Base-by-base conservation (phyloP, 306 rosid species). In the Casuarina cunninghamiana region DNA sequence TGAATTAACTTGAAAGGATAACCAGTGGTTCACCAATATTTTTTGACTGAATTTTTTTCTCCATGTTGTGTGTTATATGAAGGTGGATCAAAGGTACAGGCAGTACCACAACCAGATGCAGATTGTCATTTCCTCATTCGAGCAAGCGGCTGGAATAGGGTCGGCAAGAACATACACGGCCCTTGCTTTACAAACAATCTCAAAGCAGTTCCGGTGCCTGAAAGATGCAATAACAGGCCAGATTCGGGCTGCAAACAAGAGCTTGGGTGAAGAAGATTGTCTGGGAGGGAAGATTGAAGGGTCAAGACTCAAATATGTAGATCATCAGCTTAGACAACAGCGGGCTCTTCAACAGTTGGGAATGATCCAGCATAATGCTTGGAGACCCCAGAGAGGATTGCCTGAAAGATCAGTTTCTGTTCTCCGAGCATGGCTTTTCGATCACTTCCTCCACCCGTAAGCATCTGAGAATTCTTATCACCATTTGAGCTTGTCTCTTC, bases 401-500 rank as follows among this genome's bases (percentile, higher is more conserved):
- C 99, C 99, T 0, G 99, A 96, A 83, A 61, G 98, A 78, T 96
- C 99, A 0, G 99, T 96, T 78, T 96, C 99, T 19, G 97, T 96
- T 26, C 93, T 96, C 17, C 99, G 99, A 5, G 97, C 98, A 74
- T 96, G 99, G 99, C 99, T 96, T 77, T 96, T 96, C 71, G 99
- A 96, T 77, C 99, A 96, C 87, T 96, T 96, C 66, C 99, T 96
- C 61, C 99, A 93, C 80, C 99, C 99, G 99, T 96, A 86, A 88
- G 97, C 10, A 73, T 53, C 10, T 37, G 74, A 6, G 69, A 2
- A 37, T 61, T 45, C 26, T 46, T 2, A 3, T 19, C 0, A 54
- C 26, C 82, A 21, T 67, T 57, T 75, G 10, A 26, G 26, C 72
- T 44, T 7, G 32, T 69, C 49, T 49, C 37, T n/a, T 65, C 21